These are phyloP conservation scores for Butyriboletus loyo DNA, from an alignment of 768 basidiomycete genomes.

Conservation along the genomic window DNA sequence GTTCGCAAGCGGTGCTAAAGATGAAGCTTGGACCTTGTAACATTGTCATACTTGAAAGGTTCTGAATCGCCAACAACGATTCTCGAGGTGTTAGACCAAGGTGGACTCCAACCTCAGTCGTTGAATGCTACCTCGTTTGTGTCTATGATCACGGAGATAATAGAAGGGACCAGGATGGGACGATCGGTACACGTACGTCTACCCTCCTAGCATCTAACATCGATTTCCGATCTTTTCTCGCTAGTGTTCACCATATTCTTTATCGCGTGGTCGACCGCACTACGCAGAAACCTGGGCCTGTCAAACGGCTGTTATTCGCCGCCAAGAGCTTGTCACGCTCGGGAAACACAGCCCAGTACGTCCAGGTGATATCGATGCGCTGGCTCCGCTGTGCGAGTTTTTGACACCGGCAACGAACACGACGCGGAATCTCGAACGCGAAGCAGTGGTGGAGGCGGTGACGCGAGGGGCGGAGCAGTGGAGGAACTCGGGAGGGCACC, in stretches of 20 bases:
- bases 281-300: neutral
- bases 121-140: constrained; percentile 24
- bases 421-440: neutral
- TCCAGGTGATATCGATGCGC: constrained; percentile 53
- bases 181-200: constrained; percentile 48
- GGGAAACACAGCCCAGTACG: constrained; percentile 47
- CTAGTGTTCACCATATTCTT: constrained; percentile 46
- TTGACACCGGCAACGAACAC: neutral
- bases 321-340: constrained; percentile 28
- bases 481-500: constrained; percentile 48
- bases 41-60: neutral
- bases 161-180: constrained; percentile 52
- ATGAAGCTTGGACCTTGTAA: constrained; percentile 10
- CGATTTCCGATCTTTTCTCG: neutral
- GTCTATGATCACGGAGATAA: constrained; percentile 35
- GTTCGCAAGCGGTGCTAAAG: constrained; percentile 47
- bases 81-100: constrained; percentile 30
- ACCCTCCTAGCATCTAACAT: constrained; percentile 11
- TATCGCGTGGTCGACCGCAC: constrained; percentile 33
- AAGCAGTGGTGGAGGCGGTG: constrained; percentile 31
- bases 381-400: constrained; percentile 43
- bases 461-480: constrained; percentile 44
- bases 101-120: constrained; percentile 18
- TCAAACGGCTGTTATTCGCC: constrained; percentile 2
- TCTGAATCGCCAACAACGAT: constrained; percentile 24